Base-by-base conservation (phyloP, 331 rosid genomes). In the Phaseolus coccineus region DNA sequence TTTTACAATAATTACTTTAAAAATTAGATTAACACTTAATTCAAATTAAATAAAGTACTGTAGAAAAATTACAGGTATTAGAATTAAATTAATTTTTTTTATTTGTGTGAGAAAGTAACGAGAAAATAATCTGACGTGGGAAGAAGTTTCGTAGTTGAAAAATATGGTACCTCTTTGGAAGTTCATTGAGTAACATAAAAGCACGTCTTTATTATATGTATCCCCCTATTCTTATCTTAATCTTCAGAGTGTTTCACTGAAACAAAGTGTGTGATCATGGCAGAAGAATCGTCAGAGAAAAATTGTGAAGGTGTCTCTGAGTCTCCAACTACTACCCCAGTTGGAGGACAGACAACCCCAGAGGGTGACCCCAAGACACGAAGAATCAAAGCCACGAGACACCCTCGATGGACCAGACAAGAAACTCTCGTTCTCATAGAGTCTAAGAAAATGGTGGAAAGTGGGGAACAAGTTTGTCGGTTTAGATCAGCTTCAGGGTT, bases 401-500 rank as follows among this genome's bases (percentile, higher is more conserved):
- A 82, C 46, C 91, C 88, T 24, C 51, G 87, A 42, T 87, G 90
- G 87, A 81, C 84, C 9, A 82, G 85, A 64, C 82, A 79, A 1
- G 89, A 85, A 71, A 84, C 90, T 6, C 61, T 82, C 27, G 86
- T 85, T 63, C 89, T 89, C 9, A 78, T 89, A 55, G 85, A 89
- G 79, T 86, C 89, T 6, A 89, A 85, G 85, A 85, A 76, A 77
- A 42, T 81, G 63, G 61, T 83, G 0, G 91, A 89, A 57, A 81
- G 67, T 37, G 88, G 82, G 4, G 85, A 81, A 22, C 86, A 51
- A 15, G 40, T 76, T 14, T 74, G 58, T n/a, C 24, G 84, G 19
- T 74, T 48, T 14, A 40, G 77, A 80, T 82, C 86, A 8, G 3
- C 83, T 1, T 51, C 81, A 0, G 89, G 81, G n/a, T 67, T 70